phyloP scores from a whole-genome alignment of 306 rosid species.

The cucumber (Cucumis sativus) region DNA sequence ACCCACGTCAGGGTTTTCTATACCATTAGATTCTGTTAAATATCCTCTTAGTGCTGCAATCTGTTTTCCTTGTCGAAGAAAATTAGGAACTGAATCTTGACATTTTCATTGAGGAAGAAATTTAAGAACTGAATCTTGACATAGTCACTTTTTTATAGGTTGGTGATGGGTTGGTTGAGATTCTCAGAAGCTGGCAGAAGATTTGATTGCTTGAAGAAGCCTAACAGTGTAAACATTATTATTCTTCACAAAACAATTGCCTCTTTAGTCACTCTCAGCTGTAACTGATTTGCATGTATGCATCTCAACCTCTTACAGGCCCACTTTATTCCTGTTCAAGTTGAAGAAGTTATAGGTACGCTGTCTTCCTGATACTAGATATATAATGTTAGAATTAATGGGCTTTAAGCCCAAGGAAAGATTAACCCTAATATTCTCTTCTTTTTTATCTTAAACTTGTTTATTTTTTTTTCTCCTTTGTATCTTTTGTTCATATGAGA shows the following conservation, averaged over 20 bases:
- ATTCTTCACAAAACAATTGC: neutral
- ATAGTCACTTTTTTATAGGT: conserved; percentile 31
- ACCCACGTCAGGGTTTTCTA: neutral
- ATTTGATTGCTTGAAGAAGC: conserved; percentile 67
- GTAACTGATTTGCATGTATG: conserved; percentile 1
- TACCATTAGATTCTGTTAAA: neutral
- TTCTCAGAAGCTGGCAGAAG: conserved; percentile 46
- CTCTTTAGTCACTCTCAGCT: neutral
- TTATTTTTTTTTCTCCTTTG: too few species aligned
- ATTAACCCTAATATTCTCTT: too few species aligned
- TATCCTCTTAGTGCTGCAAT: neutral
- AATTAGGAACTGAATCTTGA: neutral
- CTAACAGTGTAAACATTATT: conserved; percentile 53
- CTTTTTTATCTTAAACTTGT: too few species aligned
- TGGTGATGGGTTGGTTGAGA: conserved; percentile 90
- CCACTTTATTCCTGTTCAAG: conserved; percentile 63
- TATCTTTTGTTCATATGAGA: too few species aligned
- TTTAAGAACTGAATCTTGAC: neutral
- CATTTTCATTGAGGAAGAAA: neutral
- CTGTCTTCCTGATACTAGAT: conserved; percentile 6
- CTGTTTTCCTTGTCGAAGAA: neutral
- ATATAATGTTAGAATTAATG: neutral
- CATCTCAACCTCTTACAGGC: conserved; percentile 40
- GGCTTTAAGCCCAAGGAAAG: too few species aligned
- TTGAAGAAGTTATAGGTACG: conserved; percentile 73